Evolutionary conservation across 768 basidiomycete genomes (phyloP).

Genomic region (Glaciozyma antarctica): DNA sequence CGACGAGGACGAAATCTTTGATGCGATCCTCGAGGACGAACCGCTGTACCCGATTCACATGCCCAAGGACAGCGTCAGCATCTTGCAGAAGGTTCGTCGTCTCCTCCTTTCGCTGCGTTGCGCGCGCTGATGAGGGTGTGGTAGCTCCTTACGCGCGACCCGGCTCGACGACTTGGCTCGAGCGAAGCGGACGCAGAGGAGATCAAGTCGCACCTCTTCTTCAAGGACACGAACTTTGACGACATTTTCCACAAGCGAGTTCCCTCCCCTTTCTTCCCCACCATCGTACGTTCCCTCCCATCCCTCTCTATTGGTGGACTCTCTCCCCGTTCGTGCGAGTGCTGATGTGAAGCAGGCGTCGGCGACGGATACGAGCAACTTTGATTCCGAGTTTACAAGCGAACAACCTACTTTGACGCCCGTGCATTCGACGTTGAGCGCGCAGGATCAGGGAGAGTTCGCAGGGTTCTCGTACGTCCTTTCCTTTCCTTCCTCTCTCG

Average conservation of each 20-base stretch:
- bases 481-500: neutral
- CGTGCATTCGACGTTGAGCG: slow-evolving; percentile 83
- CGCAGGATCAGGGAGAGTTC: slow-evolving; percentile 89
- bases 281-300: slow-evolving; percentile 61
- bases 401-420: slow-evolving; percentile 97
- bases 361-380: slow-evolving; percentile 52
- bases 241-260: slow-evolving; percentile 96
- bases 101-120: neutral
- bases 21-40: slow-evolving; percentile 96
- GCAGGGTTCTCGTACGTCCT: slow-evolving; percentile 36
- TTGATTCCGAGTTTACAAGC: slow-evolving; percentile 72
- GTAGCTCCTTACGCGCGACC: slow-evolving; percentile 86
- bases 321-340: too few species aligned
- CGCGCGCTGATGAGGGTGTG: neutral
- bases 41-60: slow-evolving; percentile 98
- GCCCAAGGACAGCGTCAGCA: slow-evolving; percentile 92
- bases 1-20: slow-evolving; percentile 99
- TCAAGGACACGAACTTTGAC: slow-evolving; percentile 95
- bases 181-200: slow-evolving; percentile 88
- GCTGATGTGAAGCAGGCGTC: too few species aligned
- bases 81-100: slow-evolving; percentile 72
- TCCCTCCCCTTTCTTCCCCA: slow-evolving; percentile 93
- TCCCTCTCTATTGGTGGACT: too few species aligned
- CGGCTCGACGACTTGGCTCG: slow-evolving; percentile 77
- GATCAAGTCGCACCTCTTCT: slow-evolving; percentile 95